Percentiles rank a stretch among this genome's conserved stretches.
Evolutionary conservation across 2,329 filamentous ascomycete species (phyloP).

Genomic region (Talaromyces sp.): DNA sequence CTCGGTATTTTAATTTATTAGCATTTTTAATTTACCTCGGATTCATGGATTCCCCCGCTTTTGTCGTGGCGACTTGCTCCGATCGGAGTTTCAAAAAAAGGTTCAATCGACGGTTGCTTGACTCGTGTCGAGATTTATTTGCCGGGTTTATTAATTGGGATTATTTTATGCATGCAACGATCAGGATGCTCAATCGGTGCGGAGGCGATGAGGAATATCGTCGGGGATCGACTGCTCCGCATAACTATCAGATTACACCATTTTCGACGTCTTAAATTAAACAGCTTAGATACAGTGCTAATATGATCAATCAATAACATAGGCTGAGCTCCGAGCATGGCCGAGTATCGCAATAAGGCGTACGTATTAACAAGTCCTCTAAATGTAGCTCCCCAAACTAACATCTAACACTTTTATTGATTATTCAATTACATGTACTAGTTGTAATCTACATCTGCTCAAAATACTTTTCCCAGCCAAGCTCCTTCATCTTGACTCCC

Average conservation of each 20-base stretch:
- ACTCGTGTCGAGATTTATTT: neutral
- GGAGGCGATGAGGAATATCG: neutral
- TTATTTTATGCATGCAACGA: neutral
- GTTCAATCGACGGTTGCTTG: neutral
- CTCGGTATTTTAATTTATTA: neutral
- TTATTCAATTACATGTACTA: neutral
- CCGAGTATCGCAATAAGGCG: neutral
- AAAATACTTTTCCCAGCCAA: slow-evolving; percentile 41
- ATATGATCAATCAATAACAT: too few species aligned
- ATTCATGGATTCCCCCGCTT: neutral
- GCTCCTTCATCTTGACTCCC: slow-evolving; percentile 35
- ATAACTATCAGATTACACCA: neutral
- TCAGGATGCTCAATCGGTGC: neutral
- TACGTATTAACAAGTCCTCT: neutral
- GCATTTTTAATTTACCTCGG: neutral
- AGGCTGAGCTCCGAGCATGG: too few species aligned
- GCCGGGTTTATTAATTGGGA: neutral
- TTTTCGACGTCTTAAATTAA: neutral
- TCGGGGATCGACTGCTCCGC: neutral
- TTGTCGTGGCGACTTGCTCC: neutral
- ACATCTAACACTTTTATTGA: neutral
- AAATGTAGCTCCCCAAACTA: neutral
- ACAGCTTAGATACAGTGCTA: too few species aligned
- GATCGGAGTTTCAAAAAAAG: neutral
- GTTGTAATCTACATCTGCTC: slow-evolving; percentile 30